Base-by-base conservation (phyloP, 352 stramenopile genomes). In the Phytopythium delawarense region DNA sequence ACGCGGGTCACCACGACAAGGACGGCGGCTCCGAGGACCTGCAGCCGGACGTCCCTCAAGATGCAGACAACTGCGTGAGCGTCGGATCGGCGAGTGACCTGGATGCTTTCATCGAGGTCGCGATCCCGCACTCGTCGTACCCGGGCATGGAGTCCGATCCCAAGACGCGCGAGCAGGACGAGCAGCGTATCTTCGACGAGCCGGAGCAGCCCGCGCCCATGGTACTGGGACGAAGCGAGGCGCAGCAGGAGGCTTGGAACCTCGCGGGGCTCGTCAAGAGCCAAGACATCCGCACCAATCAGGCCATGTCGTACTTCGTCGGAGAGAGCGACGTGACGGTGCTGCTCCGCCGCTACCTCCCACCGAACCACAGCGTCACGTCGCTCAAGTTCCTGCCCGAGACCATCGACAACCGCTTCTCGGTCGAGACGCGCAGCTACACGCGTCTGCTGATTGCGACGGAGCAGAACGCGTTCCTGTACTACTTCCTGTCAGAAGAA, bases 211-310 rank as follows among this genome's bases (percentile, higher is more conserved):
- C 48, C n/a, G 60, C 70, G 34, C 83, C 83, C 2, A 72, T 91
- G 63, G 78, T 92, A 28, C 59, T 92, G 23, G 81, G 66, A 42
- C 73, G 81, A n/a, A 79, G 87, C 44, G 85, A 92, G 59, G 82
- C 86, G 7, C 79, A 88, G 40, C 77, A 92, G 44, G 86, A 95
- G 68, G 74, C 76, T 16, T 87, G 76, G 68, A 87, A 86, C 54
- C 68, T 95, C 18, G 84, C 82, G 16, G 86, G 86, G 0, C 66
- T 93, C 18, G 59, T 95, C 35, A 82, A 83, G 46, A 84, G 74
- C 60, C 75, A 89, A 56, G 86, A 95, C 68, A 75, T 95, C 4
- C 86, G 86, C 56, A 84, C 90, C 12, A 95, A 95, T 57, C 77
- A 88, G 60, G 84, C 82, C 25, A 78, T 92, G 78, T 78, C 72